Evolutionary conservation across 2,329 filamentous ascomycete genomes (phyloP).

Genomic region (Drechslerella dactyloides): DNA sequence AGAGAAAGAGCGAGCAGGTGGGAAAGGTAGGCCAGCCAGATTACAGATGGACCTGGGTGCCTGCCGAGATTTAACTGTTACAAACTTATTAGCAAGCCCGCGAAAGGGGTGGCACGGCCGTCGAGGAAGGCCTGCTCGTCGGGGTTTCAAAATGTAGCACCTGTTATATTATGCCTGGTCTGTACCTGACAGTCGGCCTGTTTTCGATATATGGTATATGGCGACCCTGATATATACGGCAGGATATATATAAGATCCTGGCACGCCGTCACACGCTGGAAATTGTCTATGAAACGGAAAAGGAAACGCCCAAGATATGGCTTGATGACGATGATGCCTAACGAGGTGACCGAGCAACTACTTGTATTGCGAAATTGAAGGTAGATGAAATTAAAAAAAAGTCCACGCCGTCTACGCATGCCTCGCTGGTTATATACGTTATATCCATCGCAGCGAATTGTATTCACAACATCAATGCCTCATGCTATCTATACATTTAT

Average conservation of each 20-base stretch:
- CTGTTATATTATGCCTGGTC: constrained; percentile 3
- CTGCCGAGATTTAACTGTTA: constrained; percentile 1
- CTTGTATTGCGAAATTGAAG: background rate
- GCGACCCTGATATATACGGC: background rate
- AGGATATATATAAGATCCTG: constrained; percentile 1
- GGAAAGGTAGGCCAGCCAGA: background rate
- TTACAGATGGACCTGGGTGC: background rate
- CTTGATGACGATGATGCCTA: background rate
- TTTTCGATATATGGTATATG: background rate
- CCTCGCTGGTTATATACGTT: too few species aligned
- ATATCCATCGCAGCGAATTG: background rate
- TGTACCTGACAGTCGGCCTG: background rate
- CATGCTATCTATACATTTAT: background rate
- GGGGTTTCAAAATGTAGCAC: constrained; percentile 3
- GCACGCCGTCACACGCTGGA: background rate
- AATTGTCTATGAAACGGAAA: constrained; percentile 3
- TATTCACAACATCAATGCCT: background rate
- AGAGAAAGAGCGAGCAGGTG: background rate
- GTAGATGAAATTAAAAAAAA: too few species aligned
- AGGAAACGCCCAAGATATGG: background rate
- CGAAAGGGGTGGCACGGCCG: constrained; percentile 1
- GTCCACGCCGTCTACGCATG: background rate
- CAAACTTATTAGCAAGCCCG: background rate
- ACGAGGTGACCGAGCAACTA: background rate
- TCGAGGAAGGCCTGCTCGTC: background rate